Conservation (phyloP, 2,329 filamentous ascomycete genomes). For the Whalleya microplaca region DNA sequence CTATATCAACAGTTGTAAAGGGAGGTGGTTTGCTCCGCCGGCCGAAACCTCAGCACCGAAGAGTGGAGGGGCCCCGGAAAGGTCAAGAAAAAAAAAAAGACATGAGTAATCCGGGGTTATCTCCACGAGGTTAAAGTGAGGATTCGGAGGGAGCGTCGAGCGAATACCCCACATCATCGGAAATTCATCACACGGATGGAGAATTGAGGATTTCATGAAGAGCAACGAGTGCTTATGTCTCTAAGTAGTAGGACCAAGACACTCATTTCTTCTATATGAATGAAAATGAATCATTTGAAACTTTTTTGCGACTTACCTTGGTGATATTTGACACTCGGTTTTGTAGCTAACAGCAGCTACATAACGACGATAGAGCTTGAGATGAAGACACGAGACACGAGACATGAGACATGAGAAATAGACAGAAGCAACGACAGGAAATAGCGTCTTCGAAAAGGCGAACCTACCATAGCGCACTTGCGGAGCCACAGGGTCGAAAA, state of each 20-base stretch:
- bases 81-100: too few relatives aligned
- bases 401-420: not conserved
- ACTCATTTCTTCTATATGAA: conserved; percentile 36
- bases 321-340: not conserved
- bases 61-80: conserved; percentile 54
- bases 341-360: not conserved
- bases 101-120: conserved; percentile 39
- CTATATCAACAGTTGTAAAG: conserved; percentile 49
- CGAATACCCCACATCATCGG: conserved; percentile 52
- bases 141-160: conserved; percentile 67
- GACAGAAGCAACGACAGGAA: not conserved
- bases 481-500: conserved; percentile 12
- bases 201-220: conserved; percentile 27
- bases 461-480: conserved; percentile 4
- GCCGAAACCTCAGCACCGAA: conserved; percentile 68
- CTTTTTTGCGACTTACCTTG: conserved; percentile 6
- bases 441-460: not conserved
- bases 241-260: conserved; percentile 27
- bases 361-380: not conserved
- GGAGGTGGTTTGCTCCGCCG: conserved; percentile 65
- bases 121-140: conserved; percentile 75
- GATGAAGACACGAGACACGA: not conserved
- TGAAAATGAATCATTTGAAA: conserved; percentile 28
- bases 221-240: conserved; percentile 30
- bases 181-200: conserved; percentile 37